Percentiles rank a stretch among this genome's conserved stretches.
Evolutionary conservation across 306 rosid genomes (phyloP).

Genomic region (Dalbergia cochinchinensis): DNA sequence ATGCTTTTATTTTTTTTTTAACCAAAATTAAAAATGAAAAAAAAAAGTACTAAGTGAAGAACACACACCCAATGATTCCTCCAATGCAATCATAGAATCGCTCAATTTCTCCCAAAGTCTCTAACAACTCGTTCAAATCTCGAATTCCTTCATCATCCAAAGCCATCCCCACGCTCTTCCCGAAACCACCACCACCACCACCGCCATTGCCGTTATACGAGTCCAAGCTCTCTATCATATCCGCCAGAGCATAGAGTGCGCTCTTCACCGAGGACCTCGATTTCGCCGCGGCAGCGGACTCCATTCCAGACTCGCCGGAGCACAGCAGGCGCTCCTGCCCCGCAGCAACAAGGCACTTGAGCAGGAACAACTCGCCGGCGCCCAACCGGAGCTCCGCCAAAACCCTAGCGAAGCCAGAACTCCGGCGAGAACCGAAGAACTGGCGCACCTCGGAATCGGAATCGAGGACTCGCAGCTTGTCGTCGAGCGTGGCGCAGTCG

Average conservation of each 20-base stretch:
- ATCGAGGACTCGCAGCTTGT: slow-evolving; percentile 62
- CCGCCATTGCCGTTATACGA: slow-evolving; percentile 43
- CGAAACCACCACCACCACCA: slow-evolving; percentile 43
- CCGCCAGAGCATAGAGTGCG: slow-evolving; percentile 73
- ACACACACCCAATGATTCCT: slow-evolving; percentile 88
- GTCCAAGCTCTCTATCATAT: slow-evolving; percentile 80
- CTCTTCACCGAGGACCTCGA: slow-evolving; percentile 66
- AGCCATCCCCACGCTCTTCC: slow-evolving; percentile 47
- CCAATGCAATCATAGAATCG: slow-evolving; percentile 92
- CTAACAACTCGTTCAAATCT: slow-evolving; percentile 72
- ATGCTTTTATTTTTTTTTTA: not conserved
- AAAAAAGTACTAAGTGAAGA: slow-evolving; percentile 15
- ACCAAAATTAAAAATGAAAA: not conserved
- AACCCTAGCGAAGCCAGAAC: slow-evolving; percentile 48
- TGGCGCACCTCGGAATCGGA: slow-evolving; percentile 73
- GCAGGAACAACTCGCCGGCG: slow-evolving; percentile 55
- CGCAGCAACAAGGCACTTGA: slow-evolving; percentile 84
- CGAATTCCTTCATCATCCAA: slow-evolving; percentile 64
- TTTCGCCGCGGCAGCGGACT: slow-evolving; percentile 11
- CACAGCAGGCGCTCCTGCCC: slow-evolving; percentile 84
- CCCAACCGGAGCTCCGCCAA: slow-evolving; percentile 52
- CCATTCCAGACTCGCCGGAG: slow-evolving; percentile 50
- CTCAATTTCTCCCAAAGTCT: slow-evolving; percentile 72
- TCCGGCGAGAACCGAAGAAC: slow-evolving; percentile 59
- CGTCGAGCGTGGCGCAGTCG: slow-evolving; percentile 36